Conservation (phyloP, 2,329 filamentous ascomycete genomes). For the Phaeophleospora eucalypticola region DNA sequence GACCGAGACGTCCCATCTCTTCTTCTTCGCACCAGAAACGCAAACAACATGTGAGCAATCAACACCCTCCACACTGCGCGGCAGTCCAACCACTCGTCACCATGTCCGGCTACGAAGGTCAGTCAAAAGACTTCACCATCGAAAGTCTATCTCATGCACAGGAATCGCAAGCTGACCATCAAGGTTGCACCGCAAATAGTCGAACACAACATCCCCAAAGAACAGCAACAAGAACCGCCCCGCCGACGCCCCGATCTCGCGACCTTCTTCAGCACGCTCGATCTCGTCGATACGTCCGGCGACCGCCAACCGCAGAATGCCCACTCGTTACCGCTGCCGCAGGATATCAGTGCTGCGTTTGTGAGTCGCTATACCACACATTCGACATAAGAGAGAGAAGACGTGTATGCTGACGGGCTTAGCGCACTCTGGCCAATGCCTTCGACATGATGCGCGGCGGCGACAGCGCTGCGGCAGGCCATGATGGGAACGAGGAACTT, state of each 20-base stretch:
- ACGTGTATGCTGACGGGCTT: neutral
- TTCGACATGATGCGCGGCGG: slow-evolving; percentile 54
- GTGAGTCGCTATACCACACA: neutral
- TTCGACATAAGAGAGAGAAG: neutral
- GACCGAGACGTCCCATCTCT: neutral
- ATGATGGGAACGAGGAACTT: slow-evolving; percentile 36
- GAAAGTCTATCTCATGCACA: neutral
- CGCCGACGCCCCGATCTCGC: slow-evolving; percentile 59
- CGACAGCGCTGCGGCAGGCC: slow-evolving; percentile 15
- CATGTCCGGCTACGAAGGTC: slow-evolving; percentile 20
- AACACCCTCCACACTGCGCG: neutral
- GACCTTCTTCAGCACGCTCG: slow-evolving; percentile 61
- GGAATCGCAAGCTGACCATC: slow-evolving; percentile 4
- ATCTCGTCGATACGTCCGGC: slow-evolving; percentile 54
- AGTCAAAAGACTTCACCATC: neutral
- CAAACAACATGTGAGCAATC: slow-evolving; percentile 1
- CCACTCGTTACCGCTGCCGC: slow-evolving; percentile 57
- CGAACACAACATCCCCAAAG: slow-evolving; percentile 46
- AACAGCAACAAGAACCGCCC: slow-evolving; percentile 30
- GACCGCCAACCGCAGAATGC: slow-evolving; percentile 47
- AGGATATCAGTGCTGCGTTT: slow-evolving; percentile 57
- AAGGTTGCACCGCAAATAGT: slow-evolving; percentile 35
- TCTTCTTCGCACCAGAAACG: neutral
- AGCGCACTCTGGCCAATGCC: slow-evolving; percentile 55
- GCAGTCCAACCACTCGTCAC: neutral